Base-by-base conservation (phyloP, 164 flowering plant genomes). In the Magnolia changhungtana region DNA sequence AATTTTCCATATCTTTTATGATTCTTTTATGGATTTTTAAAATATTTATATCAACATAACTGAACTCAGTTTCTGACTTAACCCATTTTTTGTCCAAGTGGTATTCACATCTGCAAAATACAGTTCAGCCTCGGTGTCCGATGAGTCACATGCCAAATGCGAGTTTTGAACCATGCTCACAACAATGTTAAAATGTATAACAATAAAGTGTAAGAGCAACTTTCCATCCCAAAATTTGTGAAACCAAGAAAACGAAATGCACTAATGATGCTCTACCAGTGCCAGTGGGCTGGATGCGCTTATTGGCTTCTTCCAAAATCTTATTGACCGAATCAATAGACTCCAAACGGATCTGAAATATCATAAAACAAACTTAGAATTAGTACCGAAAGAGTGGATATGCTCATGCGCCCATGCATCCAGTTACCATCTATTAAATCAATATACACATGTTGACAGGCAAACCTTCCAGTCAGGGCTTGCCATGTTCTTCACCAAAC, bases 391-490 rank as follows among this genome's bases (percentile, higher is more conserved):
- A 37, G 45, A 6, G 20, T 61, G 9, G 13, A 73, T 29, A 9
- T 63, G 18, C 63, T 50, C 63, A 20, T 6, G 63, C 69, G 20
- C 23, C 67, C 29, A 16, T 19, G 3, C 21, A 6, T 20, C 8
- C 9, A 64, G 19, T 64, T 59, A 59, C 16, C n/a, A 37, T 37
- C 45, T 37, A 37, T 2, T 11, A 55, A 72, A 64, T 37, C 45
- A 45, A 66, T 11, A 8, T 7, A 67, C 61, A 52, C 8, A 58
- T 24, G 8, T 58, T 71, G 29, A 49, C 14, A 72, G 27, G 27
- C 74, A 64, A 37, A 96, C 99, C 99, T 96, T 96, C 99, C 99
- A 96, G 80, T 96, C 99, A 72, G 93, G 82, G 81, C 99, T 89
- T 76, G 92, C 95, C 78, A 96, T 81, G 74, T 91, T 87, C 90